Evolutionary conservation across 2,329 filamentous ascomycete genomes (phyloP), one percentile per base, ranked within the genome.

Genomic region (Alternaria longipes): DNA sequence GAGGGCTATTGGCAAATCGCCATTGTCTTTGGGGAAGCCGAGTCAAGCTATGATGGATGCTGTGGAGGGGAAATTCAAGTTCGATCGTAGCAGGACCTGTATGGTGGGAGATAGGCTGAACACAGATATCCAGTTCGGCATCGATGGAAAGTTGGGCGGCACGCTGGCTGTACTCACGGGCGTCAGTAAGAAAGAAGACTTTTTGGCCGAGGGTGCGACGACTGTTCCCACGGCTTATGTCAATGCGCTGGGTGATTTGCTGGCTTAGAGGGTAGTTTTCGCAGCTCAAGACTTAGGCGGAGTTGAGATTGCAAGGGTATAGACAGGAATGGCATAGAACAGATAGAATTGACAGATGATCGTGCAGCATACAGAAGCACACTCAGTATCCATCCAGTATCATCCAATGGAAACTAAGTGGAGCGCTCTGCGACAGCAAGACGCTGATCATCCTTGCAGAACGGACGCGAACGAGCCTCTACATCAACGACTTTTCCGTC

Each of bases 31-130:
- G 41, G 95, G 95, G 0, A 99, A 99, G 82, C 95, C 95, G 3
- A 97, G 93, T 77, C 93, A 97, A 82, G 94, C 94, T 4, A 99
- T 99, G 95, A 97, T 99, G 94, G 94, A 98, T 78, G 93, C 95
- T 3, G 91, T 99, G 59, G 94, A 98, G 83, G 94, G 94, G 60
- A 97, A 97, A 80, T 97, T 98, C 79, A 86, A 91, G 68, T 90
- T 99, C 55, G 90, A 98, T 78, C 87, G 94, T 38, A 87, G 85
- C 62, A 89, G 89, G 69, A 92, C 95, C 1, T 98, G 95, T 81
- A 99, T 99, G 95, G 87, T 99, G 44, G 95, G 95, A 7, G 95
- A 99, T 79, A 86, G 95, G 30, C 83, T 97, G 65, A 92, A 98
- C 78, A 99, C 95, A 0, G 95, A 99, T 80, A 98, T 99, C 77